Evolutionary conservation across 2,329 filamentous ascomycete genomes (phyloP), one percentile per base, ranked within the genome.

Genomic region (Exophiala alcalophila): DNA sequence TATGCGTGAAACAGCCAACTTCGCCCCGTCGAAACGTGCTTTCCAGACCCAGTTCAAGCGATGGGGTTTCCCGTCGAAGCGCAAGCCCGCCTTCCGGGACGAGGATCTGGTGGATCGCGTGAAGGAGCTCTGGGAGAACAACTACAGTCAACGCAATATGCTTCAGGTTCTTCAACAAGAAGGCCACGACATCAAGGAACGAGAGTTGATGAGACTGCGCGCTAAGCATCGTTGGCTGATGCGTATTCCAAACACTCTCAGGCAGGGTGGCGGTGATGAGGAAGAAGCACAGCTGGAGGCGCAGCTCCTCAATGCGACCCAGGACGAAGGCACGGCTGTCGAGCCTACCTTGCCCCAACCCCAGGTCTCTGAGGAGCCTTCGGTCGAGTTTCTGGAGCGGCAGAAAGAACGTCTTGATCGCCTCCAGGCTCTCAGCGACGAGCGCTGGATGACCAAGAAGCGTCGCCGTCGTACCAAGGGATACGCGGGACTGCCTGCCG

Each of bases 11-110:
- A 69, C 73, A 45, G 72, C 83, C 67, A 73, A 78, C 49, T 88
- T 89, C 63, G 72, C 78, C 20, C 84, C 86, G 15, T 86, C 85
- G 62, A 87, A 86, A 69, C 81, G 85, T 47, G 81, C 83, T 29
- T 87, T 83, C 49, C 84, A 88, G 62, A 80, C 74, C 3, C 83
- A 88, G 55, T 86, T 89, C 65, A 83, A 81, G 59, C 73, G 79
- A 61, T 92, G 87, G 87, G 76, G 79, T 5, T 91, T 92, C 55
- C 85, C 86, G 10, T 78, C 75, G 44, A 87, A 87, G 61, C 80
- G 85, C 54, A 80, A 82, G 47, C 80, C 81, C 1, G 80, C 81
- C 1, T 78, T 88, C 59, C 84, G 84, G 58, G 83, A 88, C 59
- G 69, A 73, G 10, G 70, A 69, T 16, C 74, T 91, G 5, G 78